Evolutionary conservation across 371 early-diverging fungal genomes (phyloP).

Genomic region (Mucor racemosus): DNA sequence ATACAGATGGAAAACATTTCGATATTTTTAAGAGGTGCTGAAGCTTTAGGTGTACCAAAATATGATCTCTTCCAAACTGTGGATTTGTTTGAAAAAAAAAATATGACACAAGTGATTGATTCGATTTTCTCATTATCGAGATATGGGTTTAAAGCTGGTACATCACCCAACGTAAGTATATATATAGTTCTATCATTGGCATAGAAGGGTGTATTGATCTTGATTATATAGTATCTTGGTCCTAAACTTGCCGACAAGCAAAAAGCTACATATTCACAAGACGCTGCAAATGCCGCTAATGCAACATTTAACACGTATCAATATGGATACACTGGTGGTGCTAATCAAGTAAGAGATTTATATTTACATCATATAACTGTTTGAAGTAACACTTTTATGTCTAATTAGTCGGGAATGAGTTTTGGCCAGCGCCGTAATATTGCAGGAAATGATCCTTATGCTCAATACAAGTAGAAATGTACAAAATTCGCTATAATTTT

Average conservation of each 20-base stretch:
- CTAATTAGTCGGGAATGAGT: conserved; percentile 46
- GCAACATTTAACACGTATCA: conserved; percentile 60
- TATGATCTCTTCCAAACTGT: conserved; percentile 90
- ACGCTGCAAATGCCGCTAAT: conserved; percentile 68
- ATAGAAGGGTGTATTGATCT: neutral
- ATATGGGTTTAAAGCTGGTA: conserved; percentile 73
- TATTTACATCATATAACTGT: too few species aligned
- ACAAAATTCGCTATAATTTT: neutral
- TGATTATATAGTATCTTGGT: conserved; percentile 60
- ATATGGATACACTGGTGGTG: conserved; percentile 64
- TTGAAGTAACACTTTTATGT: too few species aligned
- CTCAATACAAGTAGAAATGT: conserved; percentile 26
- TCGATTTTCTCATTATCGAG: conserved; percentile 83
- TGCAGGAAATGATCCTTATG: conserved; percentile 40
- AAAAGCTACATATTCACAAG: conserved; percentile 67
- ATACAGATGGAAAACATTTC: conserved; percentile 87
- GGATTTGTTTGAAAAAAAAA: conserved; percentile 89
- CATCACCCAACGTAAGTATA: conserved; percentile 52
- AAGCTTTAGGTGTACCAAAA: conserved; percentile 76
- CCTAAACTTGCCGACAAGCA: conserved; percentile 80
- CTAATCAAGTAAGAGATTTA: conserved; percentile 48
- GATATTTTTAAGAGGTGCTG: conserved; percentile 75
- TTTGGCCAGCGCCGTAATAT: conserved; percentile 61
- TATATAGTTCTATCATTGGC: conserved; percentile 4
- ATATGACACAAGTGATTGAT: conserved; percentile 79